phyloP scores from a whole-genome alignment of 2,329 filamentous ascomycete genomes.

The Cytospora mali region DNA sequence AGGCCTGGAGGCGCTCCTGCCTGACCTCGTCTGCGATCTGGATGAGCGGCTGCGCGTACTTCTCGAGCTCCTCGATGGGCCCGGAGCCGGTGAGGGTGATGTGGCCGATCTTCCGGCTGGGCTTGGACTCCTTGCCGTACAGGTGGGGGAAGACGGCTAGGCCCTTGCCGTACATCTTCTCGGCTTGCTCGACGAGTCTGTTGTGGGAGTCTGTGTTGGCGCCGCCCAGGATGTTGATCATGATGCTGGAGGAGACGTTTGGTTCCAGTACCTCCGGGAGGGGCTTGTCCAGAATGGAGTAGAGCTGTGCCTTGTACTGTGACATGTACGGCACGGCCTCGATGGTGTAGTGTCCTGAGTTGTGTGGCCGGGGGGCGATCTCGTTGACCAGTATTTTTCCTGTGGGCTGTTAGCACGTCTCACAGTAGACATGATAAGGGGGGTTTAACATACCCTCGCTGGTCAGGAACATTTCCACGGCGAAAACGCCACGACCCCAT shows the following conservation, averaged over 20 bases:
- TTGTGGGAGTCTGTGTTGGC: constrained; percentile 65
- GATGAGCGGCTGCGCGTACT: constrained; percentile 68
- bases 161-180: constrained; percentile 46
- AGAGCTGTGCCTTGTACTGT: constrained; percentile 89
- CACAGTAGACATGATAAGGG: constrained; percentile 21
- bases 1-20: constrained; percentile 52
- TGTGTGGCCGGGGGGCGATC: constrained; percentile 80
- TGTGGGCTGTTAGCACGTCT: constrained; percentile 30
- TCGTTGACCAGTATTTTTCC: constrained; percentile 78
- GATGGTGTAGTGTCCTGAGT: constrained; percentile 94
- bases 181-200: constrained; percentile 49
- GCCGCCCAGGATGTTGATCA: constrained; percentile 81
- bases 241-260: constrained; percentile 66
- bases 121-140: constrained; percentile 88
- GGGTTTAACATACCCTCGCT: constrained; percentile 56
- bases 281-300: constrained; percentile 70
- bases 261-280: constrained; percentile 61
- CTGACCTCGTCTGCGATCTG: constrained; percentile 63
- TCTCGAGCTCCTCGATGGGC: constrained; percentile 64
- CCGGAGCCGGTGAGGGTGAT: constrained; percentile 76
- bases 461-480: constrained; percentile 93
- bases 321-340: constrained; percentile 85
- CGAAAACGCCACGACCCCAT: constrained; percentile 89
- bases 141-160: constrained; percentile 71
- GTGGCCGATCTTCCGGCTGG: constrained; percentile 93